Evolutionary conservation across 306 rosid genomes (phyloP), one percentile per base, ranked within the genome.

Genomic region (Vicia sativa): DNA sequence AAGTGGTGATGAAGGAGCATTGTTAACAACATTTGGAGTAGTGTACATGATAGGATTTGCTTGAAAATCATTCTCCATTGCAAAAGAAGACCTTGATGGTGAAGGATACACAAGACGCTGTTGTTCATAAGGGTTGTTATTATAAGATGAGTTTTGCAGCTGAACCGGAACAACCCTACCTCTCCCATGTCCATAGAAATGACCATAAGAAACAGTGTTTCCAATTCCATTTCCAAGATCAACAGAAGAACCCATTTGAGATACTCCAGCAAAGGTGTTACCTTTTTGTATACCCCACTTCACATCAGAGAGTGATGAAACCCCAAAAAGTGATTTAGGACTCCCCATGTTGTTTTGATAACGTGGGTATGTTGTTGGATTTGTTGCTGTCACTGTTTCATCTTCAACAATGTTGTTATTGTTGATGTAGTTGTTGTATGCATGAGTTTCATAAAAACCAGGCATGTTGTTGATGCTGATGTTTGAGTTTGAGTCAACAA

Each of bases 221-320:
- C 62, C 62, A 7, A 28, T 39, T 6, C 4, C 39, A 31, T 56
- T 56, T 28, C 62, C 62, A 29, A n/a, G 63, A n/a, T 4, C 39
- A 57, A 26, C 7, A 3, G 63, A 57, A 29, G 63, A 29, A 28
- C 42, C 63, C 21, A 57, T 31, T 57, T 57, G 63, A 1, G 63
- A 13, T 7, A 14, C 11, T 31, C 41, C 41, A 29, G 6, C 19
- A 57, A 57, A 57, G 42, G 63, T 29, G 63, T 29, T 14, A 28
- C 63, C 63, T 57, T 57, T 57, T 14, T 28, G 63, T 19, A 14
- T 31, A 52, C 58, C 58, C 58, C 58, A 52, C 0, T 52, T 52
- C 3, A 52, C 21, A 21, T 52, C 58, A 52, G 34, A 4, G 29
- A 52, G 31, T 18, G 35, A 9, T 55, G 61, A 55, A 55, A 55